Evolutionary conservation across 345 rosid species (phyloP).

Genomic region (Corchorus capsularis): DNA sequence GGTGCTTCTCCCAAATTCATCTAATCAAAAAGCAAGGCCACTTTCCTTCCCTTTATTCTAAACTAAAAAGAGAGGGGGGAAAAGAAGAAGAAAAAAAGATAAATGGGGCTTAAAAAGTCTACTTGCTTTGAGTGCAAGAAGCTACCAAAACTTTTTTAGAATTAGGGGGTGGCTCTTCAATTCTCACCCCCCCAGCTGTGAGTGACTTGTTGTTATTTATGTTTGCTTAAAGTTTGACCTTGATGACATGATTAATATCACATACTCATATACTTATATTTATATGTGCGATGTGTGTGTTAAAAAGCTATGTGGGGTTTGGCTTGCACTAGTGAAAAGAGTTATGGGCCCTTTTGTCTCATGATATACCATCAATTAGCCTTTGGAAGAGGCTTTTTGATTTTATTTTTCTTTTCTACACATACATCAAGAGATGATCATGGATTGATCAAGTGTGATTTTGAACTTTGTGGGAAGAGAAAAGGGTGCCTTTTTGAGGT

Average conservation of each 20-base stretch:
- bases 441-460: conserved; percentile 32
- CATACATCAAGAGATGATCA: conserved; percentile 24
- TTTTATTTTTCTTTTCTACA: neutral
- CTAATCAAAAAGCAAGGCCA: conserved; percentile 34
- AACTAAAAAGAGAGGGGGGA: conserved; percentile 21
- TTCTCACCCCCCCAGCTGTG: conserved; percentile 42
- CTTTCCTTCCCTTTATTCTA: conserved; percentile 36
- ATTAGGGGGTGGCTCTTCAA: conserved; percentile 30
- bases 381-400: conserved; percentile 19
- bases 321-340: conserved; percentile 71
- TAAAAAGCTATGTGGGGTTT: conserved; percentile 52
- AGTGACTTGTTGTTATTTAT: conserved; percentile 42
- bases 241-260: conserved; percentile 36
- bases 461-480: conserved; percentile 25
- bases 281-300: conserved; percentile 17
- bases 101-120: conserved; percentile 36
- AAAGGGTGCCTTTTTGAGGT: conserved; percentile 22
- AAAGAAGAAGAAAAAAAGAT: neutral
- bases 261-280: neutral
- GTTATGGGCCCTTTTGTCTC: conserved; percentile 52
- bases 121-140: conserved; percentile 75
- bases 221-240: conserved; percentile 77
- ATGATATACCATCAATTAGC: conserved; percentile 54
- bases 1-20: conserved; percentile 39
- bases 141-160: conserved; percentile 56